A percentile compares a stretch with the other conserved stretches of the same genome.
These are phyloP conservation scores for Botrytis porri DNA, from an alignment of 2,329 filamentous ascomycete species.

Conservation along the genomic window DNA sequence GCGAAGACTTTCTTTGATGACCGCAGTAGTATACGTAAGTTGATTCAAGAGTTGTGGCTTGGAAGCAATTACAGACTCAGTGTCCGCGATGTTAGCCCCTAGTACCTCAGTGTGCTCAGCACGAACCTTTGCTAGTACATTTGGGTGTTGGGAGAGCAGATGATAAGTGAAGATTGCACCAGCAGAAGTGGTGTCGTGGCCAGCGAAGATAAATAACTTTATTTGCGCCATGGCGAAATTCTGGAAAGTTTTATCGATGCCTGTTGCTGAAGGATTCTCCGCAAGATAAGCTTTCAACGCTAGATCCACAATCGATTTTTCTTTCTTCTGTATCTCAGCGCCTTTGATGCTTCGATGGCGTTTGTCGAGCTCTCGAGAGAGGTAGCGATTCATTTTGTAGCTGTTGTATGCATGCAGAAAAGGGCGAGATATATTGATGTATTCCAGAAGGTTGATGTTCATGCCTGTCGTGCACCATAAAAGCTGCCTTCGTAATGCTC, in stretches of 20 bases:
- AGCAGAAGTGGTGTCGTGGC: constrained; percentile 29
- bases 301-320: constrained; percentile 1
- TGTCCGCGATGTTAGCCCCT: constrained; percentile 20
- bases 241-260: neutral
- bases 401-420: neutral
- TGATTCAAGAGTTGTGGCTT: constrained; percentile 25
- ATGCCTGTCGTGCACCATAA: constrained; percentile 4
- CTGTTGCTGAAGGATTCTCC: neutral
- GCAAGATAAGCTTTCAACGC: constrained; percentile 9
- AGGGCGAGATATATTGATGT: constrained; percentile 11
- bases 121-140: constrained; percentile 21
- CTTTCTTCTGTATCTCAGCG: neutral
- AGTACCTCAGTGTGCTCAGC: constrained; percentile 28
- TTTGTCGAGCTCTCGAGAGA: neutral
- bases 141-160: constrained; percentile 23
- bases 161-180: constrained; percentile 23
- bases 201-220: constrained; percentile 30
- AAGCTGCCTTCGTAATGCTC: neutral
- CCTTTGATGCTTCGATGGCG: neutral
- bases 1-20: constrained; percentile 26
- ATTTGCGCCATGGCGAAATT: constrained; percentile 8
- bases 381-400: constrained; percentile 8
- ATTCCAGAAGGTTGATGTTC: neutral
- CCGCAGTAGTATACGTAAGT: constrained; percentile 25
- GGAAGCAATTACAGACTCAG: constrained; percentile 15